These are phyloP conservation scores for Moniliella sp. DNA, from an alignment of 1,284 basidiomycete genomes.

Conservation along the genomic window DNA sequence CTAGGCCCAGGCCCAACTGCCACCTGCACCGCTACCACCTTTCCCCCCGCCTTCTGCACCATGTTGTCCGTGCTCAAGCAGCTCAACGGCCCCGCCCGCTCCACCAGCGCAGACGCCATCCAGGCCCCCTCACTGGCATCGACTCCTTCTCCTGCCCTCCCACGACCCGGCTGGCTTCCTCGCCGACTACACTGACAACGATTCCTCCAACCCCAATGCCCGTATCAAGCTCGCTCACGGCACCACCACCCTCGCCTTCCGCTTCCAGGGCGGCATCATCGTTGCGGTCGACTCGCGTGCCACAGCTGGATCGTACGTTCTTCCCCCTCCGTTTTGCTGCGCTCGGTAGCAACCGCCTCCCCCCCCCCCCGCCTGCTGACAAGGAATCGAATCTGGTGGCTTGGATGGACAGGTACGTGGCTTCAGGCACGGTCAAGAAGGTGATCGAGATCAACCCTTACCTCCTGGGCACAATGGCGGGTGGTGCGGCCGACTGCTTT, in stretches of 20 bases:
- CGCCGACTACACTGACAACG: conserved; percentile 29
- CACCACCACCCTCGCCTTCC: conserved; percentile 91
- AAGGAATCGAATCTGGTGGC: not conserved
- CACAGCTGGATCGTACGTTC: conserved; percentile 48
- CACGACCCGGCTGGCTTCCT: conserved; percentile 23
- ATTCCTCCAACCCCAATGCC: conserved; percentile 28
- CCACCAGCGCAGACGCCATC: too few species aligned
- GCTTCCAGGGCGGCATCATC: conserved; percentile 86
- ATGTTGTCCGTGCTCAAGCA: too few species aligned
- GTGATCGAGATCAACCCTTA: conserved; percentile 99
- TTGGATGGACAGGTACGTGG: conserved; percentile 46
- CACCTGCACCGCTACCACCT: too few species aligned
- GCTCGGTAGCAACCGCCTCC: not conserved
- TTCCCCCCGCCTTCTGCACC: too few species aligned
- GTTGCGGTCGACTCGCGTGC: conserved; percentile 93
- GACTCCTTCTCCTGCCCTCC: too few species aligned
- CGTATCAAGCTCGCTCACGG: conserved; percentile 92
- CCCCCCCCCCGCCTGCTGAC: not conserved
- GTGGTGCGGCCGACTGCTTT: conserved; percentile 50
- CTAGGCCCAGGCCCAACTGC: too few species aligned
- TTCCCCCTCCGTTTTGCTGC: not conserved
- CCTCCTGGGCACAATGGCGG: conserved; percentile 92
- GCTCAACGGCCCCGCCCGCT: too few species aligned
- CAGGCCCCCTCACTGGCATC: too few species aligned
- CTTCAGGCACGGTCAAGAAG: conserved; percentile 39